Base-by-base conservation (phyloP, 2,329 filamentous ascomycete species). In the Stromatinia cepivora region DNA sequence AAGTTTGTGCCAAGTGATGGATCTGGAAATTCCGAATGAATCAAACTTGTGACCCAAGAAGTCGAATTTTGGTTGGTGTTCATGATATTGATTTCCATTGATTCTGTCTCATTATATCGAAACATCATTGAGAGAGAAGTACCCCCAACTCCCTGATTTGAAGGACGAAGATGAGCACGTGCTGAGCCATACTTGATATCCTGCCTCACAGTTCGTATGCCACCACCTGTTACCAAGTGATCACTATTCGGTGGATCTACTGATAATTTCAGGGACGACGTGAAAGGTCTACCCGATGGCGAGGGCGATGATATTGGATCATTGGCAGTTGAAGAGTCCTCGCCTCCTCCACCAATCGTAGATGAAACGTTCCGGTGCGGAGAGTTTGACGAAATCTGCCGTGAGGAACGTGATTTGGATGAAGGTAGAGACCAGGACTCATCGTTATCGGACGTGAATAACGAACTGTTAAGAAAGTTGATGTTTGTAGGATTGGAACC, bases 101-200 rank as follows among this genome's bases (percentile, higher is more conserved):
- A 77, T 66, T 82, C 78, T 4, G 81, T 81, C 42, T 81, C 78
- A 70, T 84, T 84, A 76, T 81, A 82, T 56, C 81, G 72, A 70
- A 83, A 75, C 69, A 79, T 77, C 81, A 84, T 83, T 0, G 81
- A 81, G 70, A 84, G 76, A 4, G 82, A 81, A 56, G 79, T 82
- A 5, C 83, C 83, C 34, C 77, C 72, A 17, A 74, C 73, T 36
- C 75, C 78, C 25, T 73, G 74, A 42, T 73, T 75, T 5, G 82
- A 78, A n/a, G 81, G 79, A 66, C 79, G 79, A 76, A 84, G 79
- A 34, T 80, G 77, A 1, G 79, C 77, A 36, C 81, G 78, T 71
- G 84, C 84, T 13, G 82, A 81, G 61, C 82, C 83, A 78, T 82
- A 82, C 46, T 82, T 78, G 28, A 84, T 83, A 70, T 84, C 83